Base-by-base conservation (phyloP, 2,329 filamentous ascomycete genomes). In the Sordariomycetes sp. region DNA sequence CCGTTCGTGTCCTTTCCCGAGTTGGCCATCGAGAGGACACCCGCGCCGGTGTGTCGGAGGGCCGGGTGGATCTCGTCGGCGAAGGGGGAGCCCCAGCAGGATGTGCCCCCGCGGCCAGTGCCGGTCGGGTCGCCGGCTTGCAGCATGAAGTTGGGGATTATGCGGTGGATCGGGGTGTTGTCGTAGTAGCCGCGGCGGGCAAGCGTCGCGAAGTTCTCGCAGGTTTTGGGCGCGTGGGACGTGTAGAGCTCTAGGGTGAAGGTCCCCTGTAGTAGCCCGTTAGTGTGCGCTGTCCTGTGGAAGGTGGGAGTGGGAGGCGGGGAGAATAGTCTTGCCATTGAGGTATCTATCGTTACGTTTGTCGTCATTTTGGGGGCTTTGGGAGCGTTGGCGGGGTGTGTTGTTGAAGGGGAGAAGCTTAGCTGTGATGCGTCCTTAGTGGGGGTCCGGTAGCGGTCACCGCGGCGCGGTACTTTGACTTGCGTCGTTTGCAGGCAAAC, bases 21-120 rank as follows among this genome's bases (percentile, higher is more conserved):
- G 72, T 99, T 99, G 59, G 94, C 94, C 94, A 99, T 99, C 72
- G 85, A 90, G 64, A 99, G 74, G n/a, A 97, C 78, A 1, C 92
- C 92, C 3, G 92, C 91, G 42, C 92, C 92, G 0, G 90, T 95
- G 74, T 99, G 94, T 68, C 92, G 94, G 57, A 99, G 75, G 4
- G 76, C 74, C 2, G 83, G 72, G 53, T 80, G 75, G 64, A 97
- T 92, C 77, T 99, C 94, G 73, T 99, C 94, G 60, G 86, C 89
- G 69, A 97, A 97, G 68, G 89, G 92, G 55, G 90, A 88, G 65
- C 92, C 94, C 72, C 90, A 97, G 74, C 96, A 95, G 60, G 86
- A 91, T 59, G 78, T 78, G 59, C 94, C 94, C 64, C 94, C 94
- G 59, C 90, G 84, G 56, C 94, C 94, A 1, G 90, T 96, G 60